Evolutionary conservation across 2,329 filamentous ascomycete genomes (phyloP), one percentile per base, ranked within the genome.

Genomic region (Apiospora koreana): DNA sequence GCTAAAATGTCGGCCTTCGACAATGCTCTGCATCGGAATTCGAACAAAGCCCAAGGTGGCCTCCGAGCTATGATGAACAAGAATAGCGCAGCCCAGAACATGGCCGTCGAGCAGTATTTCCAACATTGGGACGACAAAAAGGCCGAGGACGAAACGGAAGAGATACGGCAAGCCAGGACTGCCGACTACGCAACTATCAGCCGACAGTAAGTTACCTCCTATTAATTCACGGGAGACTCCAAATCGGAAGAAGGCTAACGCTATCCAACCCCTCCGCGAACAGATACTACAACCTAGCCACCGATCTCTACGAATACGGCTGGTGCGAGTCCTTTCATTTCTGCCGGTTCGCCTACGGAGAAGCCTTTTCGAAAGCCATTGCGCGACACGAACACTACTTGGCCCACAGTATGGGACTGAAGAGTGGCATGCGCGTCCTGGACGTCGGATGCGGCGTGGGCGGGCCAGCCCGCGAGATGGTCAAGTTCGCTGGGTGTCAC

Each of bases 401-500:
- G 54, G 92, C 92, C 58, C 87, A 91, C 79, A 87, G 88, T 79
- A 93, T 93, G 83, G 86, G 87, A 70, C 84, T 94, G 73, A 86
- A 87, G 75, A 86, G 90, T 73, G 85, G 86, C 76, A 91, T 91
- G 86, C 88, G 86, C 72, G 92, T 94, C 35, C 83, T 94, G 65
- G 92, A 94, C 78, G 91, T 94, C 69, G 92, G 92, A 71, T 94
- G 92, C 77, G 92, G 92, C 86, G 91, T 94, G 71, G 92, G 92
- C 76, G 92, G 92, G 28, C 92, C 92, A 10, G 92, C 92, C 21
- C 85, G 91, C 71, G 91, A 94, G 82, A 94, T 94, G 75, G 89
- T 89, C 80, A 91, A 91, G 78, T 93, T 93, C 81, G 86, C 89
- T 10, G 91, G 89, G 71, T 89, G 86, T 77, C 89, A 93, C 73